Conservation (phyloP, 2,329 filamentous ascomycete genomes). For the Fusarium bulbicola region DNA sequence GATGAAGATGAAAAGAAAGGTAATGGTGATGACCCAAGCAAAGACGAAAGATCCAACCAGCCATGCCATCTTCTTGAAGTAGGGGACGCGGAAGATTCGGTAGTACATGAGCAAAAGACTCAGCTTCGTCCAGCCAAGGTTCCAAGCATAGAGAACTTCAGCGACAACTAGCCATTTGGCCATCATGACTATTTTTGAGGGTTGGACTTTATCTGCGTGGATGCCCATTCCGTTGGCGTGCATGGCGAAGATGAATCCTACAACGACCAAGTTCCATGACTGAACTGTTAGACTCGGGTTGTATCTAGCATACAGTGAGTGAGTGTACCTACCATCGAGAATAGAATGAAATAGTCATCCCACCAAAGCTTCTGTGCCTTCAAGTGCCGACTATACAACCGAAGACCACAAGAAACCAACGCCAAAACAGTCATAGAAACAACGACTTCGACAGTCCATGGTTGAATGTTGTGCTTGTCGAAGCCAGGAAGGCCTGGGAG, state of each 20-base stretch:
- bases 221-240: slow-evolving; percentile 56
- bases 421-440: slow-evolving; percentile 54
- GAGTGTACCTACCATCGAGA: slow-evolving; percentile 52
- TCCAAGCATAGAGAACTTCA: slow-evolving; percentile 59
- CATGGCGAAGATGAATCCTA: slow-evolving; percentile 61
- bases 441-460: slow-evolving; percentile 54
- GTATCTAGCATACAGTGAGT: neutral
- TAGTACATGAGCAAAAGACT: slow-evolving; percentile 62
- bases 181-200: slow-evolving; percentile 52
- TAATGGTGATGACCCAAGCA: slow-evolving; percentile 58
- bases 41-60: slow-evolving; percentile 54
- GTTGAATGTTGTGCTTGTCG: slow-evolving; percentile 48
- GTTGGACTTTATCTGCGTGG: slow-evolving; percentile 52
- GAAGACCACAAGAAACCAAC: slow-evolving; percentile 49
- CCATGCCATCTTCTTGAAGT: slow-evolving; percentile 54
- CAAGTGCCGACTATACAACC: slow-evolving; percentile 53
- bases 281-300: slow-evolving; percentile 25
- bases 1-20: slow-evolving; percentile 61
- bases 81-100: slow-evolving; percentile 58
- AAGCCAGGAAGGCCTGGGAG: slow-evolving; percentile 38
- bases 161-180: slow-evolving; percentile 58
- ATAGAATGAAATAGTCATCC: slow-evolving; percentile 61
- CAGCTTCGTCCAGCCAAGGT: slow-evolving; percentile 60
- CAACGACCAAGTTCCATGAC: slow-evolving; percentile 54
- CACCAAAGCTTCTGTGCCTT: slow-evolving; percentile 58